Conservation (phyloP, 768 basidiomycete genomes). For the Dioszegia hungarica region DNA sequence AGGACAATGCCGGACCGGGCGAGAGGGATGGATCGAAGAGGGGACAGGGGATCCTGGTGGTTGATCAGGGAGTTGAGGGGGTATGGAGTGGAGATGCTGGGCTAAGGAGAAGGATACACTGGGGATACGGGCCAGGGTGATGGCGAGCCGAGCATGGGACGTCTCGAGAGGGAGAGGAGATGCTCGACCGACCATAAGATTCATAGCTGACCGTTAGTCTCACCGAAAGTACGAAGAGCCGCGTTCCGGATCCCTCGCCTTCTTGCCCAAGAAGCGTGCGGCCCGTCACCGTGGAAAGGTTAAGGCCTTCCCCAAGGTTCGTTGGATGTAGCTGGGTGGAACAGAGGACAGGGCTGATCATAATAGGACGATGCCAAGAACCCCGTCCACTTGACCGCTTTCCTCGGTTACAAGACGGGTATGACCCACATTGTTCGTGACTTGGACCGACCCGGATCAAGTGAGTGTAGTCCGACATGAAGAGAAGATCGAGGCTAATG, state of each 20-base stretch:
- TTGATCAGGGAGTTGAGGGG: no score
- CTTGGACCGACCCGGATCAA: conserved; percentile 97
- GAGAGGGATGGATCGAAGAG: no score
- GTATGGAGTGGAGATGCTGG: no score
- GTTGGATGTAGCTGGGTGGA: conserved; percentile 30
- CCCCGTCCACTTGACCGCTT: conserved; percentile 94
- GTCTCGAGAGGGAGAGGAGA: background rate
- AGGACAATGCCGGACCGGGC: no score
- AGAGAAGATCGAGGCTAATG: background rate
- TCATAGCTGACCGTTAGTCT: conserved; percentile 50
- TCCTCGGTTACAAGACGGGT: conserved; percentile 99
- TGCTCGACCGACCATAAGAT: no score
- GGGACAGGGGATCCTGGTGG: no score
- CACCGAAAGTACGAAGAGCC: conserved; percentile 85
- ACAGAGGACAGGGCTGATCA: background rate
- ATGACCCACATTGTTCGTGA: conserved; percentile 99
- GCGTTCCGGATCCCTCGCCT: conserved; percentile 87
- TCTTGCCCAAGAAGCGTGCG: conserved; percentile 83
- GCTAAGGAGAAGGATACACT: no score
- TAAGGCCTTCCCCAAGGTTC: conserved; percentile 97
- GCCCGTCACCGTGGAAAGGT: conserved; percentile 98
- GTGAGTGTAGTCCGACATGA: conserved; percentile 57
- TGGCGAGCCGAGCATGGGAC: no score
- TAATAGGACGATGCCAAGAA: conserved; percentile 96
- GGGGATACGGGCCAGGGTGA: no score